Evolutionary conservation across 352 stramenopile genomes (phyloP), one percentile per base, ranked within the genome.

Genomic region (Pythium aquatile): DNA sequence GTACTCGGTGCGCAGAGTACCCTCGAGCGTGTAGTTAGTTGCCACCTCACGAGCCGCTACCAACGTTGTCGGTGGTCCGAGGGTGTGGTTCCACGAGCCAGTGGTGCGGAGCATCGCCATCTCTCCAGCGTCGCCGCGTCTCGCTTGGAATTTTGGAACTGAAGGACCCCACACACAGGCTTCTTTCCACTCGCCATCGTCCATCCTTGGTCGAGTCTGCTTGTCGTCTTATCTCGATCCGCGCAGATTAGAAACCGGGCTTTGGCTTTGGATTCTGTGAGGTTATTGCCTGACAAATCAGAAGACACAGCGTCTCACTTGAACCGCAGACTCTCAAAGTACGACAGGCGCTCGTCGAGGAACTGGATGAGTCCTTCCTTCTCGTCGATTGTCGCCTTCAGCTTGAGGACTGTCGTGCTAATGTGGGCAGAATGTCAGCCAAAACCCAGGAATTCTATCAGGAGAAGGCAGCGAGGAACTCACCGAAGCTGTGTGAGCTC

Each of bases 361-460:
- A 84, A 87, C 20, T 70, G 54, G 35, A 91, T 68, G 59, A 79
- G 69, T n/a, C 82, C 79, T 55, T 91, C 79, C 49, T 87, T 88
- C 20, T 73, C 73, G 33, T 85, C 75, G n/a, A 91, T 60, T 17
- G 64, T 70, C 39, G 77, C 63, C 63, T 88, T 87, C 30, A 91
- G 49, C 28, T 77, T 79, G 42, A 80, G 33, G 33, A 91, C 70
- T 7, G 78, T 83, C 42, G 76, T 75, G 69, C 81, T 88, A 39
- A n/a, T 56, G 7, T 33, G 20, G 33, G 26, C 52, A 11, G 30
- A 32, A 13, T 13, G 35, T 42, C 35, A 42, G 35, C 35, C 5
- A 42, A 42, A 14, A 42, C 6, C 35, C 4, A 16, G 10, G 35
- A 42, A 11, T 17, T 42, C 8, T 24, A 11, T 16, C 11, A 42